A percentile compares a stretch with the other conserved stretches of the same genome.
These are phyloP conservation scores for Coemansia sp. DNA, from an alignment of 192 early-diverging fungal species.

Conservation along the genomic window DNA sequence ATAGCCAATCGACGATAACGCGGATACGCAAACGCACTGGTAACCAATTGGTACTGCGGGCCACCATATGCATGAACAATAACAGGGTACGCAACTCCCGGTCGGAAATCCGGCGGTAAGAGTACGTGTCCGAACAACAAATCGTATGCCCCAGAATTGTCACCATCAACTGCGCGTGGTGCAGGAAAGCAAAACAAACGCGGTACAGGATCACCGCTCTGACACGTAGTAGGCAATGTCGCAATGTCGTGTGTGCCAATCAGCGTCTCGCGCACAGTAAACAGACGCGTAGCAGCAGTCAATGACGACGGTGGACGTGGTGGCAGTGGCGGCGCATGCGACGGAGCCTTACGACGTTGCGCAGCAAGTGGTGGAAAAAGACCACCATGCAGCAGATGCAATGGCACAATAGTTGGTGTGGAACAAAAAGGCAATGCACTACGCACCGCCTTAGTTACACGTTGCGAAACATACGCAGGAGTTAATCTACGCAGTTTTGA, in stretches of 20 bases:
- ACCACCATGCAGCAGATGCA: conserved; percentile 15
- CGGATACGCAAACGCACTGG: conserved; percentile 69
- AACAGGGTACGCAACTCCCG: conserved; percentile 49
- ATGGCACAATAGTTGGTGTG: conserved; percentile 9
- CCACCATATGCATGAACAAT: conserved; percentile 72
- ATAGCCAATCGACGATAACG: conserved; percentile 61
- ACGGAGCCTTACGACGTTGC: neutral
- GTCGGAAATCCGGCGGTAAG: conserved; percentile 12
- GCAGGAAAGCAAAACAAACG: conserved; percentile 18
- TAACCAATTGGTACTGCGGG: conserved; percentile 70
- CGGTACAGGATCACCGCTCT: conserved; percentile 14
- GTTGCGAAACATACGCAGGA: conserved; percentile 23
- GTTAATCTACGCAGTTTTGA: conserved; percentile 17
- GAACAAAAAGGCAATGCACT: conserved; percentile 24
- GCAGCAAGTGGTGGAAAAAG: conserved; percentile 11
- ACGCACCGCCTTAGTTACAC: conserved; percentile 12
- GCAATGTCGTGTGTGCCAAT: conserved; percentile 3
- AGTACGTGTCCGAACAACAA: conserved; percentile 23
- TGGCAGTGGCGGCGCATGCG: neutral
- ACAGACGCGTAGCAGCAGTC: conserved; percentile 4
- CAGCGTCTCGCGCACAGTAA: conserved; percentile 11
- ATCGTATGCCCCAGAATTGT: neutral
- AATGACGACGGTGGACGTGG: conserved; percentile 9
- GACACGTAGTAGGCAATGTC: neutral
- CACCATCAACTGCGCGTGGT: neutral